A percentile compares a stretch with the other conserved stretches of the same genome.
These are phyloP conservation scores for Hydnum rufescens DNA, from an alignment of 768 basidiomycete species.

Conservation along the genomic window DNA sequence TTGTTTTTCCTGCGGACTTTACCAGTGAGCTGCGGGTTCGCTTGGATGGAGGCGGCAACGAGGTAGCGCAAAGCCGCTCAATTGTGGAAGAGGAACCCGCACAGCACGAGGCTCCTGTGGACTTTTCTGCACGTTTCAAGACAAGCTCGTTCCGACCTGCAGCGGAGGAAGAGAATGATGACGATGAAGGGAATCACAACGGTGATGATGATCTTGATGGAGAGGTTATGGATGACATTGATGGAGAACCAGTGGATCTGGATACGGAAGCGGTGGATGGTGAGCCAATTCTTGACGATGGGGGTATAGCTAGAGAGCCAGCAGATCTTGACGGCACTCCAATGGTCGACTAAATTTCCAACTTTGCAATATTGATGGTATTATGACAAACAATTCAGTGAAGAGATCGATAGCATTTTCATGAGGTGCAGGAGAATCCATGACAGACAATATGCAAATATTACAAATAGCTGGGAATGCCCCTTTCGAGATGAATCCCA, in stretches of 20 bases:
- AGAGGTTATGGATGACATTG: slow-evolving; percentile 10
- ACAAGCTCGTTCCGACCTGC: slow-evolving; percentile 60
- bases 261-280: slow-evolving; percentile 10
- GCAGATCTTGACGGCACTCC: slow-evolving; percentile 19
- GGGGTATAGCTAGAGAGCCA: slow-evolving; percentile 22
- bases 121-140: slow-evolving; percentile 48
- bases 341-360: background rate
- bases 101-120: slow-evolving; percentile 16
- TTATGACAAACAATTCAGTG: no score
- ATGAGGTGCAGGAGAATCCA: background rate
- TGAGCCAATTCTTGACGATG: slow-evolving; percentile 15
- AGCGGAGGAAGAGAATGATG: background rate
- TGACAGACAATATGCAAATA: background rate
- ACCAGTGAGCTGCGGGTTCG: slow-evolving; percentile 51
- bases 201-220: background rate
- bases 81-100: background rate
- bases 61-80: slow-evolving; percentile 16
- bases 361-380: no score
- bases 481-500: background rate
- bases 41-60: slow-evolving; percentile 37
- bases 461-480: background rate
- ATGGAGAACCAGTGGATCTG: slow-evolving; percentile 16
- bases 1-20: slow-evolving; percentile 81
- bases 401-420: no score
- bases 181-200: no score